Evolutionary conservation across 768 basidiomycete species (phyloP).

Genomic region (Pleurotus eryngii): DNA sequence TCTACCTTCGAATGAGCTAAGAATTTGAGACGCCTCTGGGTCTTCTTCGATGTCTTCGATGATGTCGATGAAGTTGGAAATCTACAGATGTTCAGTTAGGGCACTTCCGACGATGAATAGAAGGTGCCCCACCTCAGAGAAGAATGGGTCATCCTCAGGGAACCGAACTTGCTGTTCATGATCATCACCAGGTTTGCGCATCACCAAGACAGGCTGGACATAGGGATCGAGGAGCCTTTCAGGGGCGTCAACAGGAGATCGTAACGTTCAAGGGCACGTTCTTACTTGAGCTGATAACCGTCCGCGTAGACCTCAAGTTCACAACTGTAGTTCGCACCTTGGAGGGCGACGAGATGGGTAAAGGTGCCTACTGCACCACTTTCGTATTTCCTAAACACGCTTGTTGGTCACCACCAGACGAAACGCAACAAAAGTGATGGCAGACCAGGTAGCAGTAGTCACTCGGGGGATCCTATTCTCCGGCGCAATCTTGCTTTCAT

Average conservation of each 20-base stretch:
- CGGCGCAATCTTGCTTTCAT: constrained; percentile 80
- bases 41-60: constrained; percentile 90
- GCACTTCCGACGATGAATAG: neutral
- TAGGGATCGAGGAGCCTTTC: constrained; percentile 86
- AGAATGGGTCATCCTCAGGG: constrained; percentile 87
- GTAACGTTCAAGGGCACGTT: constrained; percentile 2
- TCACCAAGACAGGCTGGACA: constrained; percentile 82
- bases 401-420: neutral
- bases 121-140: constrained; percentile 55
- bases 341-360: constrained; percentile 86
- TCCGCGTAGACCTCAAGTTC: constrained; percentile 94
- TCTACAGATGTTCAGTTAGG: constrained; percentile 16
- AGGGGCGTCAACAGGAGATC: constrained; percentile 1
- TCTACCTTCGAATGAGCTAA: constrained; percentile 81
- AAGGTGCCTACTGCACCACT: constrained; percentile 92
- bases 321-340: constrained; percentile 91
- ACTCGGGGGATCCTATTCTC: constrained; percentile 93
- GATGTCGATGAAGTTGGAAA: constrained; percentile 84
- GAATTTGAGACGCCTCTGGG: constrained; percentile 73
- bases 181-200: constrained; percentile 83
- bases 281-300: constrained; percentile 82
- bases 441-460: constrained; percentile 86
- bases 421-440: neutral
- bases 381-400: constrained; percentile 79
- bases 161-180: constrained; percentile 67